A percentile compares a stretch with the other conserved stretches of the same genome.
Evolutionary conservation across 2,329 filamentous ascomycete species (phyloP).

Genomic region (Tolypocladium endophyticum): DNA sequence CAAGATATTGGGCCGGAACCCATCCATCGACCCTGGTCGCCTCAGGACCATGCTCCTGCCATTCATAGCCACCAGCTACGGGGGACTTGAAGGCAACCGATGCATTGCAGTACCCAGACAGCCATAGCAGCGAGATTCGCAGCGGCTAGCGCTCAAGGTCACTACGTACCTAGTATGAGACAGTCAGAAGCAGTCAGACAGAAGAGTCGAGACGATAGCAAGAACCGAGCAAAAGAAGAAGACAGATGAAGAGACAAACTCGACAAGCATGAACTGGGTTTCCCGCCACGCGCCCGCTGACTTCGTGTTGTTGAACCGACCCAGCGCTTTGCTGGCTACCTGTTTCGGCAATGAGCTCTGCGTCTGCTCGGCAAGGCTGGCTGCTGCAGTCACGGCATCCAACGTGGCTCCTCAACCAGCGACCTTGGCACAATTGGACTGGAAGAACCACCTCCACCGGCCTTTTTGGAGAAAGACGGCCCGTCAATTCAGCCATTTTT

Average conservation of each 20-base stretch:
- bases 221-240: constrained; percentile 31
- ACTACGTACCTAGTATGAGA: constrained; percentile 57
- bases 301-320: constrained; percentile 20
- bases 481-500: background rate
- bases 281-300: constrained; percentile 25
- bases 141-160: constrained; percentile 50
- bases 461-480: background rate
- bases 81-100: constrained; percentile 32
- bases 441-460: background rate
- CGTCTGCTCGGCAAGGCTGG: background rate
- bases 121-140: constrained; percentile 42
- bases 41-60: constrained; percentile 21
- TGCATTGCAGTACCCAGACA: constrained; percentile 28
- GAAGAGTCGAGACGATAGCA: constrained; percentile 59
- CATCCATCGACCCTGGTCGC: constrained; percentile 18
- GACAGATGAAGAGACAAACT: constrained; percentile 21
- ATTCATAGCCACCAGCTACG: constrained; percentile 36
- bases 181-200: constrained; percentile 19
- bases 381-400: background rate
- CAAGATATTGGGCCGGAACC: constrained; percentile 18
- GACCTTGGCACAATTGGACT: background rate
- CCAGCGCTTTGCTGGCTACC: background rate
- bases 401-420: background rate
- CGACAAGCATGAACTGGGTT: constrained; percentile 33
- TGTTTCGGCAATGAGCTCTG: background rate